Percentiles rank a stretch among this genome's conserved stretches.
phyloP scores from a whole-genome alignment of 1,284 basidiomycete species.

The Meira nashicola region DNA sequence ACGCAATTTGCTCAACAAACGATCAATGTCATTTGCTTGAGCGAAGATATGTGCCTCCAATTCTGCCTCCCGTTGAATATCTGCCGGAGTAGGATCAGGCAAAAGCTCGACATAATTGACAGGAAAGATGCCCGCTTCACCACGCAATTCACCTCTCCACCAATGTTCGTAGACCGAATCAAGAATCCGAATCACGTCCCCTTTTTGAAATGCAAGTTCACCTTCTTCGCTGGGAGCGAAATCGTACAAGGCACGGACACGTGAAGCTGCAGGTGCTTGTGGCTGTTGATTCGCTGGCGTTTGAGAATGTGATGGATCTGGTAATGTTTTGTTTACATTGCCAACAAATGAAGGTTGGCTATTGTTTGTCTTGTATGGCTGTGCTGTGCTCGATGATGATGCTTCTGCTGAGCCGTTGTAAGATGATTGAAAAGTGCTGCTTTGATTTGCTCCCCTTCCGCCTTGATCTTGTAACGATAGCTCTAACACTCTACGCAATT shows the following conservation, averaged over 20 bases:
- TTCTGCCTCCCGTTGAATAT: constrained; percentile 78
- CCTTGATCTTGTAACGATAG: constrained; percentile 47
- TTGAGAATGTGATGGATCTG: constrained; percentile 7
- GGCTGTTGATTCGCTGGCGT: constrained; percentile 7
- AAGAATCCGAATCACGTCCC: constrained; percentile 92
- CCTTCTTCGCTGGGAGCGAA: constrained; percentile 85
- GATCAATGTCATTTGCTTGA: constrained; percentile 81
- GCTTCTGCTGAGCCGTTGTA: not conserved
- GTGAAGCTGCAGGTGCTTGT: constrained; percentile 18
- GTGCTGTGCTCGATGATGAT: constrained; percentile 2
- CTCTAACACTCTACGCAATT: constrained; percentile 46
- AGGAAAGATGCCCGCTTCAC: constrained; percentile 92
- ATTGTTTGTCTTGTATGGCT: not conserved
- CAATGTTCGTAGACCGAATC: constrained; percentile 94
- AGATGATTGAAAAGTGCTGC: not conserved
- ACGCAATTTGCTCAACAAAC: constrained; percentile 73
- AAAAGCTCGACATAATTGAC: constrained; percentile 94
- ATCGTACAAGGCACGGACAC: constrained; percentile 79
- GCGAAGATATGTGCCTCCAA: constrained; percentile 81
- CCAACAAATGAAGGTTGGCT: constrained; percentile 4
- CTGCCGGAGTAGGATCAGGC: constrained; percentile 74
- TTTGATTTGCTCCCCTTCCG: constrained; percentile 20
- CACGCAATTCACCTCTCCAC: constrained; percentile 93
- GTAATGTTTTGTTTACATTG: constrained; percentile 11
- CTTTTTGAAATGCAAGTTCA: constrained; percentile 85